A percentile compares a stretch with the other conserved stretches of the same genome.
These are phyloP conservation scores for Laetiporus sulphureus DNA, from an alignment of 1,284 basidiomycete species.

Conservation along the genomic window DNA sequence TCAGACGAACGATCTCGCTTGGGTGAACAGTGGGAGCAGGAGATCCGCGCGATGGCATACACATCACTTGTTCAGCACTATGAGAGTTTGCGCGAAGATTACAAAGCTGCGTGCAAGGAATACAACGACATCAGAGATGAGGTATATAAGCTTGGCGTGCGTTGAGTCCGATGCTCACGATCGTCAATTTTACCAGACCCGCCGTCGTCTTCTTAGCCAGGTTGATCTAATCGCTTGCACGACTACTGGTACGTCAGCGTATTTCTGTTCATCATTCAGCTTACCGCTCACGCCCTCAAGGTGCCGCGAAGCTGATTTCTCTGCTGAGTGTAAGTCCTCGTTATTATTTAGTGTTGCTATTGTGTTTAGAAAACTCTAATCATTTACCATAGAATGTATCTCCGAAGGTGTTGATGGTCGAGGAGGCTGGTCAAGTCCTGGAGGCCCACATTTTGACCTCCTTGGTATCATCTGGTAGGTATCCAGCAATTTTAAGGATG, in stretches of 20 bases:
- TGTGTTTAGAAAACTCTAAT: not conserved
- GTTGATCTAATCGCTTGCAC: conserved; percentile 66
- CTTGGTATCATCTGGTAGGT: conserved; percentile 37
- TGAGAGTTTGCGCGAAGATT: conserved; percentile 25
- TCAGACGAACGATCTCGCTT: conserved; percentile 18
- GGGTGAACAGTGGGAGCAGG: conserved; percentile 18
- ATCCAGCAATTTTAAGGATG: not conserved
- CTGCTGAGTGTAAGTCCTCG: conserved; percentile 42
- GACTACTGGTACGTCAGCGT: conserved; percentile 42
- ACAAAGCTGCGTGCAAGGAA: conserved; percentile 24
- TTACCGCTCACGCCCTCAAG: conserved; percentile 23
- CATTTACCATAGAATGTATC: conserved; percentile 24
- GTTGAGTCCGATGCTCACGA: too few species aligned
- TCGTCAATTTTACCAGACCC: too few species aligned
- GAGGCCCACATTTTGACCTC: conserved; percentile 64
- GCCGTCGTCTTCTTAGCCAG: conserved; percentile 32
- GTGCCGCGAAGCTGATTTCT: conserved; percentile 56
- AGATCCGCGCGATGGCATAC: conserved; percentile 23
- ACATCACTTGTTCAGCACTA: conserved; percentile 31
- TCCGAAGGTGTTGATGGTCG: conserved; percentile 26
- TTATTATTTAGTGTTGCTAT: not conserved
- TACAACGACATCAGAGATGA: conserved; percentile 32
- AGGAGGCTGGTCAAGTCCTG: conserved; percentile 74
- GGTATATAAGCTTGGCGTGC: conserved; percentile 15
- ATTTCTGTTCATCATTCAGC: too few species aligned